phyloP scores from a whole-genome alignment of 2,329 filamentous ascomycete genomes.

The Xylariaceae sp. region DNA sequence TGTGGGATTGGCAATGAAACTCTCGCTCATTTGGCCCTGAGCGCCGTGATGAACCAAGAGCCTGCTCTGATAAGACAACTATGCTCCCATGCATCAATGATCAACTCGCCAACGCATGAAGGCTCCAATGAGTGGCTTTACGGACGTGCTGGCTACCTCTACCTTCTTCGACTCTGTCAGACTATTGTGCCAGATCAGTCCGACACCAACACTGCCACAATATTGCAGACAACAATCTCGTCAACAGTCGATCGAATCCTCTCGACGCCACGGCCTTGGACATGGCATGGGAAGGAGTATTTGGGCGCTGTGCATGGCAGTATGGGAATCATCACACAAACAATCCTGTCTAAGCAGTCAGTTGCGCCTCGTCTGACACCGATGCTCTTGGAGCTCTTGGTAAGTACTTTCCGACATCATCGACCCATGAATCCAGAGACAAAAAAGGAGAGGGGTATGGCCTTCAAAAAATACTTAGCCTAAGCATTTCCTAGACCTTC shows the following conservation, averaged over 20 bases:
- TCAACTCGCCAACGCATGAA: constrained; percentile 42
- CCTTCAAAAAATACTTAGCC: too few relatives aligned
- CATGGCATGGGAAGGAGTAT: constrained; percentile 59
- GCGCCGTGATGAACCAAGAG: constrained; percentile 40
- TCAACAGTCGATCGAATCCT: constrained; percentile 59
- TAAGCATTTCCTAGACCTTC: too few relatives aligned
- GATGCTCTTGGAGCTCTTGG: constrained; percentile 52
- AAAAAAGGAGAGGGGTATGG: too few relatives aligned
- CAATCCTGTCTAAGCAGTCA: constrained; percentile 54
- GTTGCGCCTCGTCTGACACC: constrained; percentile 51
- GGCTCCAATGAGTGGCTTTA: constrained; percentile 60
- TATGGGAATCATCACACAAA: constrained; percentile 67
- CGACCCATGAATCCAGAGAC: too few relatives aligned
- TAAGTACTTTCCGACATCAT: too few relatives aligned
- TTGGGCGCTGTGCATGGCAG: constrained; percentile 65
- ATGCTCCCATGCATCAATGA: constrained; percentile 37
- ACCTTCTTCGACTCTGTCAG: constrained; percentile 61
- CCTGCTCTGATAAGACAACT: constrained; percentile 35
- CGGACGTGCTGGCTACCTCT: constrained; percentile 65
- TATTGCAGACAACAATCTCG: constrained; percentile 51
- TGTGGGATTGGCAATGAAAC: constrained; percentile 50
- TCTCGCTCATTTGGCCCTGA: constrained; percentile 43
- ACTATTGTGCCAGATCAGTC: constrained; percentile 24
- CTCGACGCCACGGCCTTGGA: constrained; percentile 50
- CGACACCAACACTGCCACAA: constrained; percentile 45